Conservation (phyloP, 208 protist species). For the Crithidia mellificae region DNA sequence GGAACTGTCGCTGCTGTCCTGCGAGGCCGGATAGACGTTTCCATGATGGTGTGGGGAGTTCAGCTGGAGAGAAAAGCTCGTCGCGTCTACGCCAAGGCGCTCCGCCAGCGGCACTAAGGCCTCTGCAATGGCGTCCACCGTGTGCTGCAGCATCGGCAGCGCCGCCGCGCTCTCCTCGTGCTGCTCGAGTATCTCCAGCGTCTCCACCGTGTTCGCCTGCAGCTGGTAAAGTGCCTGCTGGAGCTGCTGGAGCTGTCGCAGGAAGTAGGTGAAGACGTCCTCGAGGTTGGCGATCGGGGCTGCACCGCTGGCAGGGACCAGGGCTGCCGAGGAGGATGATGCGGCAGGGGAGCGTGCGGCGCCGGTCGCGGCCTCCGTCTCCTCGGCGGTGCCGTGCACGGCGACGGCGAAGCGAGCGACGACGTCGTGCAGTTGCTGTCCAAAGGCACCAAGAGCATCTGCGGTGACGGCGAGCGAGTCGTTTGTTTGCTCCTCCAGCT, state of each 20-base stretch:
- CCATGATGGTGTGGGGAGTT: slow-evolving; percentile 12
- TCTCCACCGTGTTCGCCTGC: slow-evolving; percentile 53
- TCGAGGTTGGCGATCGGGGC: slow-evolving; percentile 40
- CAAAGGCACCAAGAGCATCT: slow-evolving; percentile 39
- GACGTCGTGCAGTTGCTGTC: slow-evolving; percentile 48
- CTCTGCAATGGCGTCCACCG: slow-evolving; percentile 38
- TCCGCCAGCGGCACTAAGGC: slow-evolving; percentile 35
- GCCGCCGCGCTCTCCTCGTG: slow-evolving; percentile 59
- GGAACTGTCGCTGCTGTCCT: slow-evolving; percentile 6
- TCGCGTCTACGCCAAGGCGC: slow-evolving; percentile 38
- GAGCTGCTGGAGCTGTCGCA: slow-evolving; percentile 40
- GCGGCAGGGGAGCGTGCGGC: neutral
- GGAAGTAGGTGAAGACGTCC: slow-evolving; percentile 67
- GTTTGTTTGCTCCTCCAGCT: slow-evolving; percentile 23
- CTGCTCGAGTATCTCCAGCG: slow-evolving; percentile 73
- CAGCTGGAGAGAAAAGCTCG: slow-evolving; percentile 20
- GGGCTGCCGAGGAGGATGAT: neutral
- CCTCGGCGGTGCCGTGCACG: slow-evolving; percentile 12
- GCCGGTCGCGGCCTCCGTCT: neutral
- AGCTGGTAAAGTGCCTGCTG: slow-evolving; percentile 48
- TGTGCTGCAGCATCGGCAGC: slow-evolving; percentile 40
- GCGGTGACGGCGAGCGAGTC: slow-evolving; percentile 29
- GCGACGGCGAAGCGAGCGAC: slow-evolving; percentile 39
- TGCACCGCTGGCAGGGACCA: neutral
- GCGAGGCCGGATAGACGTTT: slow-evolving; percentile 4